These are phyloP conservation scores for Sordariomycetes sp. DNA, from an alignment of 2,329 filamentous ascomycete species.

Conservation along the genomic window DNA sequence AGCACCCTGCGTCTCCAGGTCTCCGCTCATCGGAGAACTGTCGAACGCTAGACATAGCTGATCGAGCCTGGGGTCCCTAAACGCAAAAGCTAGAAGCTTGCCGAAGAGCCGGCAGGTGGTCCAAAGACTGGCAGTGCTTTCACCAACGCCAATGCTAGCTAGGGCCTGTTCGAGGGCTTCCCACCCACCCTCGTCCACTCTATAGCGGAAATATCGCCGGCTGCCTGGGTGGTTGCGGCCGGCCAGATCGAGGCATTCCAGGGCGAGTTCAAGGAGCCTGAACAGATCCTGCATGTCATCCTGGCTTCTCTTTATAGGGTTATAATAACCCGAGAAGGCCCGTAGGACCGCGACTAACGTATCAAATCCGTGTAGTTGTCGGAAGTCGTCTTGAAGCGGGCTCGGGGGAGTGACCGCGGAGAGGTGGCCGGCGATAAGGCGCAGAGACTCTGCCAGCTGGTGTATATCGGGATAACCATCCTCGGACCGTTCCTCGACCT, in stretches of 20 bases:
- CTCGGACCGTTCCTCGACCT: constrained; percentile 18
- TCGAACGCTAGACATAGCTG: constrained; percentile 50
- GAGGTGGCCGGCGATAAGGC: constrained; percentile 55
- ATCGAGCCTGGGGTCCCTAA: constrained; percentile 67
- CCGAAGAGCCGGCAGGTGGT: constrained; percentile 68
- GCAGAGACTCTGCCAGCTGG: constrained; percentile 43
- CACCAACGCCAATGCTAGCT: constrained; percentile 54
- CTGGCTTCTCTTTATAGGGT: constrained; percentile 49
- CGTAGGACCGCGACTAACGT: constrained; percentile 58
- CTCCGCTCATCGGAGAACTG: neutral
- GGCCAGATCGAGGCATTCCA: constrained; percentile 64
- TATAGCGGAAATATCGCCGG: constrained; percentile 71
- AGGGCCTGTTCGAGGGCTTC: constrained; percentile 62
- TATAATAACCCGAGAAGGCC: constrained; percentile 65
- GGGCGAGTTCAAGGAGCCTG: constrained; percentile 57
- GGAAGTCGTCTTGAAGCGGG: constrained; percentile 66
- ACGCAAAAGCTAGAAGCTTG: constrained; percentile 66
- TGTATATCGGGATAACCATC: constrained; percentile 36
- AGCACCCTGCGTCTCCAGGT: neutral
- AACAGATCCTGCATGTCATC: constrained; percentile 57
- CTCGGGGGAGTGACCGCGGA: constrained; percentile 33
- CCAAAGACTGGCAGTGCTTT: constrained; percentile 57
- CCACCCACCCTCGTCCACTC: constrained; percentile 71
- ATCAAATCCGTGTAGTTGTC: constrained; percentile 70
- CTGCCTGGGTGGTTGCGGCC: constrained; percentile 78